A percentile compares a stretch with the other conserved stretches of the same genome.
These are phyloP conservation scores for Lachancea cidri DNA, from an alignment of 805 yeast species.

Conservation along the genomic window DNA sequence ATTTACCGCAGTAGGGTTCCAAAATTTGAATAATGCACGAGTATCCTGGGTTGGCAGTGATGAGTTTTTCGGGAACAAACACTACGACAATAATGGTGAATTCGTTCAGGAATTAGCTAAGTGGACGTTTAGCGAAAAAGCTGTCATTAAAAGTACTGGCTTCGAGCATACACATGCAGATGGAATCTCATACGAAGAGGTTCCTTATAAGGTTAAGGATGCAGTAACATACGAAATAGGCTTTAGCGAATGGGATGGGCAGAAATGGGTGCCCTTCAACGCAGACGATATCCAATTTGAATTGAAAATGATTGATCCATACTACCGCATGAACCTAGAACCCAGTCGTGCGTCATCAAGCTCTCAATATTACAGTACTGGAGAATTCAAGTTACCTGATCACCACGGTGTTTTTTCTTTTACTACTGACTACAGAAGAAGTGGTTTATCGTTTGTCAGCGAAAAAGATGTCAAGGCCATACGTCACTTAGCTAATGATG, in stretches of 20 bases:
- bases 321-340: slow-evolving; percentile 68
- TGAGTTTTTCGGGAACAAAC: slow-evolving; percentile 42
- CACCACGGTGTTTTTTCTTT: slow-evolving; percentile 96
- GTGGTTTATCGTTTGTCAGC: slow-evolving; percentile 64
- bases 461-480: slow-evolving; percentile 72
- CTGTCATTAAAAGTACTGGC: slow-evolving; percentile 52
- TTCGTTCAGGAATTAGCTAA: slow-evolving; percentile 43
- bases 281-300: slow-evolving; percentile 71
- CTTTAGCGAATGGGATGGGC: slow-evolving; percentile 45
- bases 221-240: slow-evolving; percentile 49
- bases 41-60: slow-evolving; percentile 75
- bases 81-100: slow-evolving; percentile 31
- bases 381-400: slow-evolving; percentile 74
- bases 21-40: slow-evolving; percentile 74
- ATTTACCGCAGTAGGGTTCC: slow-evolving; percentile 68
- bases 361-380: slow-evolving; percentile 47
- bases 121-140: slow-evolving; percentile 74
- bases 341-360: slow-evolving; percentile 38
- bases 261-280: slow-evolving; percentile 66
- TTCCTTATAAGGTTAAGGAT: slow-evolving; percentile 71
- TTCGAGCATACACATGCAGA: slow-evolving; percentile 51
- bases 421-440: slow-evolving; percentile 67
- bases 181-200: slow-evolving; percentile 37
- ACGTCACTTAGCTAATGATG: slow-evolving; percentile 93
- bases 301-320: slow-evolving; percentile 89